These are phyloP conservation scores for Epichloe hybrida DNA, from an alignment of 2,329 filamentous ascomycete species.

Conservation along the genomic window DNA sequence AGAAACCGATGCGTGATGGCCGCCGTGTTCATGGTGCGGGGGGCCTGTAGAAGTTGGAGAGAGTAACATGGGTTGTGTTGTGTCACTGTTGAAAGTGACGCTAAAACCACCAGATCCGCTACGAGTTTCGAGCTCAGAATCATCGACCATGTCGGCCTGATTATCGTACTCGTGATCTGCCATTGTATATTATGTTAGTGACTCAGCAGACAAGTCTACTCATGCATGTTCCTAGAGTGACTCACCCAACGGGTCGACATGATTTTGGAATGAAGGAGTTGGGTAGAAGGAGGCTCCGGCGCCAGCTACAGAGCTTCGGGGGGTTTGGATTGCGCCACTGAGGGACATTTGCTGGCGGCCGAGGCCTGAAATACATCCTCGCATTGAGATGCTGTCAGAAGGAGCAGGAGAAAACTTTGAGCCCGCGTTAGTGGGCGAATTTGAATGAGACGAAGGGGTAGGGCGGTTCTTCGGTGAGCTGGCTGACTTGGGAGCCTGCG, in stretches of 20 bases:
- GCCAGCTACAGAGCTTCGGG: slow-evolving; percentile 20
- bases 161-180: slow-evolving; percentile 96
- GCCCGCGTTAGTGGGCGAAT: slow-evolving; percentile 38
- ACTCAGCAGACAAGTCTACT: slow-evolving; percentile 35
- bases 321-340: slow-evolving; percentile 11
- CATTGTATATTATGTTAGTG: slow-evolving; percentile 48
- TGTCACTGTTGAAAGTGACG: slow-evolving; percentile 35
- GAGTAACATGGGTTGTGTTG: slow-evolving; percentile 29
- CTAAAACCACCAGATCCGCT: slow-evolving; percentile 52
- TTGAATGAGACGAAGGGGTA: slow-evolving; percentile 65
- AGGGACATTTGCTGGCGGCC: slow-evolving; percentile 20
- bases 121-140: slow-evolving; percentile 58
- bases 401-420: slow-evolving; percentile 30
- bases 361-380: slow-evolving; percentile 22
- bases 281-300: slow-evolving; percentile 54
- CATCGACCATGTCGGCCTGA: slow-evolving; percentile 77
- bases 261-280: slow-evolving; percentile 73
- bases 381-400: slow-evolving; percentile 35
- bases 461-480: slow-evolving; percentile 59
- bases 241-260: slow-evolving; percentile 94
- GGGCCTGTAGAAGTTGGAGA: slow-evolving; percentile 27
- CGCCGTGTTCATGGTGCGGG: slow-evolving; percentile 22
- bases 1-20: slow-evolving; percentile 18
- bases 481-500: slow-evolving; percentile 41
- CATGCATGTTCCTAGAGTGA: slow-evolving; percentile 24